Evolutionary conservation across 2,329 filamentous ascomycete genomes (phyloP).

Genomic region (Dothideomycetes sp.): DNA sequence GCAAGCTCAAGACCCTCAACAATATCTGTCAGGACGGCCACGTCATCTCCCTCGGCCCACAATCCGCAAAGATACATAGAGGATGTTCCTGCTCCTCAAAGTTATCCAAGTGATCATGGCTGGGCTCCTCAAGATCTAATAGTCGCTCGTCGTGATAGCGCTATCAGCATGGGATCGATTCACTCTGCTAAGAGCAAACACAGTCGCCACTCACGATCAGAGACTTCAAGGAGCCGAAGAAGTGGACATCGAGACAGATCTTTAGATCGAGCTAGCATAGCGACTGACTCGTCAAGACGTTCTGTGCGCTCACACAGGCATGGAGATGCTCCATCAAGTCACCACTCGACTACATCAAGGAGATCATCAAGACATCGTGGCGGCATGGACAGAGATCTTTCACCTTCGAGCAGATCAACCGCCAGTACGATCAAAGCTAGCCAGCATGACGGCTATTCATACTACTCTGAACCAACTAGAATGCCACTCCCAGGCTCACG

Average conservation of each 20-base stretch:
- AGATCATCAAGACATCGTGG: background rate
- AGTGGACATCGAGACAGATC: background rate
- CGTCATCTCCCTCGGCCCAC: constrained; percentile 22
- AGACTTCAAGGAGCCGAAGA: background rate
- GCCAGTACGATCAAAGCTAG: constrained; percentile 23
- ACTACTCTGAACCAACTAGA: background rate
- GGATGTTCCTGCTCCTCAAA: background rate
- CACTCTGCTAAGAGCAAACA: constrained; percentile 17
- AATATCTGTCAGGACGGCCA: constrained; percentile 15
- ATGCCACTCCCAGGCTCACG: background rate
- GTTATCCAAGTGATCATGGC: background rate
- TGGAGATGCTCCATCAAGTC: background rate
- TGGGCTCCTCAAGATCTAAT: constrained; percentile 4
- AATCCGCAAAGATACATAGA: constrained; percentile 16
- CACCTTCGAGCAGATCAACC: constrained; percentile 18
- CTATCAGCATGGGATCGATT: constrained; percentile 14
- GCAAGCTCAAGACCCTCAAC: constrained; percentile 19
- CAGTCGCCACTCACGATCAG: constrained; percentile 1
- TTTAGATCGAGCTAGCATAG: background rate
- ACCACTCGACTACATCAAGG: background rate
- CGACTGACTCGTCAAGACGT: too few species aligned
- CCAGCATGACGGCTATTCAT: background rate
- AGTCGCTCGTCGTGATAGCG: constrained; percentile 19
- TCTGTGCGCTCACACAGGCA: too few species aligned
- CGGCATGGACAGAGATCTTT: background rate